Percentiles rank a stretch among this genome's conserved stretches.
phyloP scores from a whole-genome alignment of 2,329 filamentous ascomycete genomes.

The Tolypocladium nubicola region DNA sequence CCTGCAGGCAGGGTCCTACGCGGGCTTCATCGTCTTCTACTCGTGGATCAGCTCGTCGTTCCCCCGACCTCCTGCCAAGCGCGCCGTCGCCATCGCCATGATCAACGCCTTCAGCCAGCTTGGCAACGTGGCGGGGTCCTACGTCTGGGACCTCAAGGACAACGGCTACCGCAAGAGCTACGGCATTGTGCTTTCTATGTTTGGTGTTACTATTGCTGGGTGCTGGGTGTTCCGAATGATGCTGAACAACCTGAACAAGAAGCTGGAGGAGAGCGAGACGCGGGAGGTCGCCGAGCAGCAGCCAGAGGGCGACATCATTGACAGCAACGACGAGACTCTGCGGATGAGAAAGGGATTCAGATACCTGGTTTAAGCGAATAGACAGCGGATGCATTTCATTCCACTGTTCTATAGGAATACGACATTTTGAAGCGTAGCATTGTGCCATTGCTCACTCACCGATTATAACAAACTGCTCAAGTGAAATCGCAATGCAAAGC shows the following conservation, averaged over 20 bases:
- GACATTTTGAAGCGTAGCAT: neutral
- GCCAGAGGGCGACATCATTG: slow-evolving; percentile 25
- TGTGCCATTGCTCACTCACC: neutral
- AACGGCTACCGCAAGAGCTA: slow-evolving; percentile 55
- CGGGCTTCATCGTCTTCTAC: slow-evolving; percentile 47
- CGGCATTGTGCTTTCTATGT: slow-evolving; percentile 55
- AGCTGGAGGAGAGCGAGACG: slow-evolving; percentile 32
- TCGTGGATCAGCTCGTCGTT: slow-evolving; percentile 48
- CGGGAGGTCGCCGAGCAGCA: slow-evolving; percentile 29
- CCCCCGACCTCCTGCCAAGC: slow-evolving; percentile 49
- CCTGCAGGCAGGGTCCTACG: slow-evolving; percentile 46
- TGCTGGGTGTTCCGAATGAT: slow-evolving; percentile 38
- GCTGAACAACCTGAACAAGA: slow-evolving; percentile 33
- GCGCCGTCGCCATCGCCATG: slow-evolving; percentile 49
- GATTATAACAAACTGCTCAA: neutral
- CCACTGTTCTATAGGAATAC: neutral
- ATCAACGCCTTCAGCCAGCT: slow-evolving; percentile 49
- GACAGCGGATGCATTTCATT: neutral
- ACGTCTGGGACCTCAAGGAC: slow-evolving; percentile 49
- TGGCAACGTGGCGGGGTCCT: slow-evolving; percentile 49
- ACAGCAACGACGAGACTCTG: slow-evolving; percentile 31
- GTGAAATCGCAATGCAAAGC: neutral
- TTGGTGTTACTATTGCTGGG: slow-evolving; percentile 44
- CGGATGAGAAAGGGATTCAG: slow-evolving; percentile 36
- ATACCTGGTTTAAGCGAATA: slow-evolving; percentile 28